A percentile compares a stretch with the other conserved stretches of the same genome.
Evolutionary conservation across 192 early-diverging fungal genomes (phyloP).

Genomic region (Backusella macrospora): DNA sequence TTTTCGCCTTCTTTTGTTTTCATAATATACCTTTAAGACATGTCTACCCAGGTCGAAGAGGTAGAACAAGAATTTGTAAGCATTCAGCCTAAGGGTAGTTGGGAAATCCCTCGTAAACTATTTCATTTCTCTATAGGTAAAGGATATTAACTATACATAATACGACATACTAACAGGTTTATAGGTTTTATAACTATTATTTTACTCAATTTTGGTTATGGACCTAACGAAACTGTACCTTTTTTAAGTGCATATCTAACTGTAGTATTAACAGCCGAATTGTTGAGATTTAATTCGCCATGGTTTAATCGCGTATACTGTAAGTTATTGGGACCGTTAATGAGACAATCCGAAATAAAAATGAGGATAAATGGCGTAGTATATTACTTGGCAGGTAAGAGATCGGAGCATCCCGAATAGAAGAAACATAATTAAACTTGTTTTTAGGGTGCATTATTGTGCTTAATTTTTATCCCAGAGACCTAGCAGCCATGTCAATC

Average conservation of each 20-base stretch:
- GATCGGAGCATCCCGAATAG: background rate
- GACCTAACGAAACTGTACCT: slow-evolving; percentile 27
- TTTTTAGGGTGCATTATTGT: slow-evolving; percentile 38
- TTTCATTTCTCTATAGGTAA: slow-evolving; percentile 52
- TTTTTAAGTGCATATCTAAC: slow-evolving; percentile 22
- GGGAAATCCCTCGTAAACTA: slow-evolving; percentile 48
- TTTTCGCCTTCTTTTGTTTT: background rate
- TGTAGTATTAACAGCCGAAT: slow-evolving; percentile 36
- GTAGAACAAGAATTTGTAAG: slow-evolving; percentile 16
- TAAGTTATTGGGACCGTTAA: slow-evolving; percentile 41
- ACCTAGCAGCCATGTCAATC: slow-evolving; percentile 49
- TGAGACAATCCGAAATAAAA: slow-evolving; percentile 46
- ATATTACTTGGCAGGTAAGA: slow-evolving; percentile 45
- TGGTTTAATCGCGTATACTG: slow-evolving; percentile 45
- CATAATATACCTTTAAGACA: background rate
- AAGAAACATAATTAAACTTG: background rate
- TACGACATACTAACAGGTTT: background rate
- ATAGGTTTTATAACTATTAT: slow-evolving; percentile 46
- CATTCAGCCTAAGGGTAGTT: slow-evolving; percentile 39
- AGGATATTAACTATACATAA: background rate
- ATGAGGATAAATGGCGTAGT: slow-evolving; percentile 43
- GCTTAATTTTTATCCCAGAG: slow-evolving; percentile 36
- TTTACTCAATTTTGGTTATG: slow-evolving; percentile 27
- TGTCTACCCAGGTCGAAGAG: background rate
- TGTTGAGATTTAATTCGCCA: slow-evolving; percentile 41